phyloP scores from a whole-genome alignment of 1,284 basidiomycete genomes.

The Marasmius tenuissimus region DNA sequence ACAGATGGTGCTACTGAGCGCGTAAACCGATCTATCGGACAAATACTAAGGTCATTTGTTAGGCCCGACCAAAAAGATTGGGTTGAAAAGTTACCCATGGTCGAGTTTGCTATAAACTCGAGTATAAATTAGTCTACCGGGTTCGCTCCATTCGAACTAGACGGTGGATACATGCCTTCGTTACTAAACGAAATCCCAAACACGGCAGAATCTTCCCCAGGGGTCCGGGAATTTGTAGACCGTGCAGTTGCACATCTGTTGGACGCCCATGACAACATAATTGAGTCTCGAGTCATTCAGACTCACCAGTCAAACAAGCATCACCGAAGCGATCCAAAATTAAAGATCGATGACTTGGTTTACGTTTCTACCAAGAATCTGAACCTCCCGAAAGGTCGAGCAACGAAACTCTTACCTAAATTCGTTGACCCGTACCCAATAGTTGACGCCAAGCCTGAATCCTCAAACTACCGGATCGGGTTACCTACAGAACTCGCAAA shows the following conservation, averaged over 20 bases:
- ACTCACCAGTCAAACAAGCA: slow-evolving; percentile 25
- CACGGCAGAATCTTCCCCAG: neutral
- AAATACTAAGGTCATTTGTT: too few species aligned
- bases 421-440: slow-evolving; percentile 32
- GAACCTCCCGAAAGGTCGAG: slow-evolving; percentile 25
- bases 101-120: too few species aligned
- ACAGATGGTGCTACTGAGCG: slow-evolving; percentile 20
- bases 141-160: slow-evolving; percentile 37
- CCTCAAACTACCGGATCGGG: slow-evolving; percentile 30
- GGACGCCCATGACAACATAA: slow-evolving; percentile 29
- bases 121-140: slow-evolving; percentile 27
- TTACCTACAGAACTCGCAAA: slow-evolving; percentile 21
- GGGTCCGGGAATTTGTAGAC: neutral
- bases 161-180: slow-evolving; percentile 20
- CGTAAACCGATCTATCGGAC: too few species aligned
- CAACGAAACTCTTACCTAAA: slow-evolving; percentile 26
- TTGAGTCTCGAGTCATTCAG: slow-evolving; percentile 23
- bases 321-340: slow-evolving; percentile 1
- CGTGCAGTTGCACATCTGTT: slow-evolving; percentile 14
- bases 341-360: neutral
- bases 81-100: too few species aligned
- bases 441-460: slow-evolving; percentile 15
- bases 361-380: slow-evolving; percentile 30
- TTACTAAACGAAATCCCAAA: neutral
- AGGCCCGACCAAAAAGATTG: too few species aligned